These are phyloP conservation scores for Fusarium kyushuense DNA, from an alignment of 2,329 filamentous ascomycete species.

Conservation along the genomic window DNA sequence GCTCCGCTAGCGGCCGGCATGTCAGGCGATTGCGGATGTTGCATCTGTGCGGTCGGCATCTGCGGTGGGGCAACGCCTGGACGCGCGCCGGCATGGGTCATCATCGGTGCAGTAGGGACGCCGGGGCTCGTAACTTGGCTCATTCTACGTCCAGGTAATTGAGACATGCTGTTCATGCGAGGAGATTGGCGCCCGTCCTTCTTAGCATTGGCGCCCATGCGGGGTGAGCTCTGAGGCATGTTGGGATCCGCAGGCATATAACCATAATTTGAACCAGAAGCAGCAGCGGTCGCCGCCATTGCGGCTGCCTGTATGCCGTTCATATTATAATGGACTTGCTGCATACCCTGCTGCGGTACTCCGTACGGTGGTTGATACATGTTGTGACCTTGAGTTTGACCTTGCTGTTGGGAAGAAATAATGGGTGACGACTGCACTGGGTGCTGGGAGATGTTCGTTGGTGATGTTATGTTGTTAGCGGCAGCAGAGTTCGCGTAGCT, in stretches of 20 bases:
- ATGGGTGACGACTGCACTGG: constrained; percentile 82
- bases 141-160: constrained; percentile 75
- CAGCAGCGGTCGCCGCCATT: constrained; percentile 91
- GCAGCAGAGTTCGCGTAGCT: constrained; percentile 71
- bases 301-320: constrained; percentile 88
- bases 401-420: constrained; percentile 76
- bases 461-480: constrained; percentile 75
- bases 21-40: constrained; percentile 81
- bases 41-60: constrained; percentile 73
- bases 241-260: constrained; percentile 78
- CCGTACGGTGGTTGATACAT: constrained; percentile 85
- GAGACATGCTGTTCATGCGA: constrained; percentile 73
- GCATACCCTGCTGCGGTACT: constrained; percentile 79
- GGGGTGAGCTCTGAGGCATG: constrained; percentile 78
- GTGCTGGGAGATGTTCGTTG: constrained; percentile 76
- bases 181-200: constrained; percentile 80
- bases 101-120: constrained; percentile 78
- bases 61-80: constrained; percentile 68
- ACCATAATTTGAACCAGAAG: constrained; percentile 82
- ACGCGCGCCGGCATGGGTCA: constrained; percentile 73
- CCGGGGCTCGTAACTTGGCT: constrained; percentile 83
- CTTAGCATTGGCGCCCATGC: constrained; percentile 80
- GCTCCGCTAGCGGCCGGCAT: constrained; percentile 75
- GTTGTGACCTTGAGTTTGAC: constrained; percentile 75
- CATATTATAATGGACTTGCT: constrained; percentile 75